Evolutionary conservation across 2,329 filamentous ascomycete species (phyloP).

Genomic region (Ilyonectria sp.): DNA sequence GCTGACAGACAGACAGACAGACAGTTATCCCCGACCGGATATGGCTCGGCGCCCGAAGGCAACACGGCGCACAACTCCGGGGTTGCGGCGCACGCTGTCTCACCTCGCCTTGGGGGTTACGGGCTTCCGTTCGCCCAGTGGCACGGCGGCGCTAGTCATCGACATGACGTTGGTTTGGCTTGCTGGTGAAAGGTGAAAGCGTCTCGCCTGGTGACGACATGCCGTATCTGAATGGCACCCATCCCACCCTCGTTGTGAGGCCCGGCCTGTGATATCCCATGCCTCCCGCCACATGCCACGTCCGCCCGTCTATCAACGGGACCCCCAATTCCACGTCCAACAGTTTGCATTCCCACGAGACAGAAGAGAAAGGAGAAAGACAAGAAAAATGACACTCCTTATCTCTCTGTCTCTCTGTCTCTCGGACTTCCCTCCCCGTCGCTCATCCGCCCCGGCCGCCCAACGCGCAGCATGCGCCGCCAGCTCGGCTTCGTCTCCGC

Average conservation of each 20-base stretch:
- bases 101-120: too few relatives aligned
- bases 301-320: too few relatives aligned
- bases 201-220: conserved; percentile 10
- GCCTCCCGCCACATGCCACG: neutral
- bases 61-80: neutral
- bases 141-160: neutral
- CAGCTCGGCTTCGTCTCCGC: conserved; percentile 23
- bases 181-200: neutral
- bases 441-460: neutral
- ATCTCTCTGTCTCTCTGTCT: neutral
- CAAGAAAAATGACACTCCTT: neutral
- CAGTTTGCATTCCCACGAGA: neutral
- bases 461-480: conserved; percentile 12
- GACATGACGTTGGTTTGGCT: neutral
- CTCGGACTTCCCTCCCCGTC: conserved; percentile 15
- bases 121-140: conserved; percentile 5
- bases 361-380: neutral
- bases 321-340: neutral
- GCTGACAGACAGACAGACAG: too few relatives aligned
- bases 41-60: conserved; percentile 22
- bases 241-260: neutral
- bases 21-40: conserved; percentile 23
- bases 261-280: neutral
- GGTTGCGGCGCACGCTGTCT: neutral
- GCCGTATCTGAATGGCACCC: neutral